These are phyloP conservation scores for Fusarium nanum DNA, from an alignment of 2,329 filamentous ascomycete genomes.

Conservation along the genomic window DNA sequence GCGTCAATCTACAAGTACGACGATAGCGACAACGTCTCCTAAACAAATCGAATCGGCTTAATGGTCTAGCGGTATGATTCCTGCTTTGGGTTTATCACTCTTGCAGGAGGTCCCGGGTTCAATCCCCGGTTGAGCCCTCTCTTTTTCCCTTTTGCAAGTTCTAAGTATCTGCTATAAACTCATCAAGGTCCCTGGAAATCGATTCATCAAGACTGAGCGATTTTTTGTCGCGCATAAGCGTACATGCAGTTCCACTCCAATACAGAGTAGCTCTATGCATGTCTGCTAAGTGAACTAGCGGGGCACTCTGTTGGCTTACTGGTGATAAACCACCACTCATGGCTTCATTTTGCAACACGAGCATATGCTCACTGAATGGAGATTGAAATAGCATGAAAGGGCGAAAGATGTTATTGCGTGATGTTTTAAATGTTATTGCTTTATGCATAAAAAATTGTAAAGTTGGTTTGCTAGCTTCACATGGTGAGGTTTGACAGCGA, in stretches of 20 bases:
- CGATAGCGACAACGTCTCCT: rapidly evolving
- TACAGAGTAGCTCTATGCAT: not conserved
- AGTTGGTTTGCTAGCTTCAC: no score
- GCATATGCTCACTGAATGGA: not conserved
- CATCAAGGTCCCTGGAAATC: not conserved
- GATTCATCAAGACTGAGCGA: not conserved
- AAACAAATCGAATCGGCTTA: not conserved
- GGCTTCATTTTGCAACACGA: not conserved
- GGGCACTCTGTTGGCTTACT: not conserved
- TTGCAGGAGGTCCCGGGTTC: slow-evolving; percentile 60
- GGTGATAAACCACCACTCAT: not conserved
- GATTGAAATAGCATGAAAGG: no score
- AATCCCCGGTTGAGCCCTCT: slow-evolving; percentile 52
- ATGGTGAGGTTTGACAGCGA: no score
- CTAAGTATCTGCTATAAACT: not conserved
- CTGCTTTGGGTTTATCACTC: slow-evolving; percentile 20
- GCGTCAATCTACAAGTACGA: rapidly evolving
- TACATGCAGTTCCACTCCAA: not conserved
- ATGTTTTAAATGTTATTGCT: no score
- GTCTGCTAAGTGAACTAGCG: not conserved
- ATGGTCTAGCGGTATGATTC: slow-evolving; percentile 39
- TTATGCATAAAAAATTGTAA: no score
- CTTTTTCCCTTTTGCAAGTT: not conserved
- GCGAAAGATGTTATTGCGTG: no score
- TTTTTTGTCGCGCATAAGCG: not conserved